phyloP scores from a whole-genome alignment of 139 green algal species.

The Chlamydomonas urium region DNA sequence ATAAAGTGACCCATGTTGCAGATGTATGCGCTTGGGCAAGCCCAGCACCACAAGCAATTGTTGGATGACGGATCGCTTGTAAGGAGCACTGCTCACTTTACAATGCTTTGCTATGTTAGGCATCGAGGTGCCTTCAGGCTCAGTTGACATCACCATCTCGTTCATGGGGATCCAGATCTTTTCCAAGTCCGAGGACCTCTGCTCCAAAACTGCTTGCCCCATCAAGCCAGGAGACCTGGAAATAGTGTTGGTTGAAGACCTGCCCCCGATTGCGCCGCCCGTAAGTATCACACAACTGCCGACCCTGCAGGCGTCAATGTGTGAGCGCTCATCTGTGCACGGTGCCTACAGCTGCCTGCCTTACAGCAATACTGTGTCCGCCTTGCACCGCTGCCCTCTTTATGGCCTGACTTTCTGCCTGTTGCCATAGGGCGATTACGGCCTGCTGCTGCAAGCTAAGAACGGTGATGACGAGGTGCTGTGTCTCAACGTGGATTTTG shows the following conservation, averaged over 20 bases:
- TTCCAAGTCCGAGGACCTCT: conserved; percentile 38
- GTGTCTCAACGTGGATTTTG: too few relatives aligned
- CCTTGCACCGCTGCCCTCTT: too few relatives aligned
- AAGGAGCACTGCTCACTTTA: background rate
- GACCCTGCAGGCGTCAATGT: too few relatives aligned
- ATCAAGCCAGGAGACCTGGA: conserved; percentile 26
- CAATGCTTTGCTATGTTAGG: too few relatives aligned
- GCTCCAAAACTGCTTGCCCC: conserved; percentile 44
- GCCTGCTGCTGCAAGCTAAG: too few relatives aligned
- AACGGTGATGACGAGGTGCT: too few relatives aligned
- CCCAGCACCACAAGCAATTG: background rate
- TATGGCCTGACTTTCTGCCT: too few relatives aligned
- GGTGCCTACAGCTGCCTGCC: too few relatives aligned
- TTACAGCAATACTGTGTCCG: too few relatives aligned
- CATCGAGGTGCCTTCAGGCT: conserved; percentile 27
- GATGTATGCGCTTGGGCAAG: background rate
- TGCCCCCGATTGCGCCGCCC: conserved; percentile 53
- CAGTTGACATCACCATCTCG: conserved; percentile 40
- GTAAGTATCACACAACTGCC: too few relatives aligned
- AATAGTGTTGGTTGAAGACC: conserved; percentile 33
- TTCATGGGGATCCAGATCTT: conserved; percentile 39
- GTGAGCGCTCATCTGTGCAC: too few relatives aligned
- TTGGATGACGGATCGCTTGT: background rate
- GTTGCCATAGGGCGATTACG: too few relatives aligned
- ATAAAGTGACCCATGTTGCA: background rate